Evolutionary conservation across 2,329 filamentous ascomycete genomes (phyloP).

Genomic region (Alternaria rosae): DNA sequence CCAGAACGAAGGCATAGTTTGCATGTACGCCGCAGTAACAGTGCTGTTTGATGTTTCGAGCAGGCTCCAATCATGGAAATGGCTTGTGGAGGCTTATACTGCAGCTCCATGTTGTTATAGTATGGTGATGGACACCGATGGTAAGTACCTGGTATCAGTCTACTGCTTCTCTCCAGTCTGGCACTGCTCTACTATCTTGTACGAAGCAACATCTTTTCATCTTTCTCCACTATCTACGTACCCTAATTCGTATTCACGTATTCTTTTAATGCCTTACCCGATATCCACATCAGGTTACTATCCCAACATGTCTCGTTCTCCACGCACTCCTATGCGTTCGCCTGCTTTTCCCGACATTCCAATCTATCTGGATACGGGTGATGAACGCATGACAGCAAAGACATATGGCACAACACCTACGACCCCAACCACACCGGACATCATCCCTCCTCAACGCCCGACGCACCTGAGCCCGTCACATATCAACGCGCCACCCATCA

Average conservation of each 20-base stretch:
- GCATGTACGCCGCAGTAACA: constrained; percentile 33
- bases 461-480: constrained; percentile 5
- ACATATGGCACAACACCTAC: constrained; percentile 33
- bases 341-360: constrained; percentile 33
- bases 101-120: constrained; percentile 26
- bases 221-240: background rate
- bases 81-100: constrained; percentile 19
- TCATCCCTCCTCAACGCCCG: background rate
- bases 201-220: background rate
- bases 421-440: constrained; percentile 29
- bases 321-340: constrained; percentile 23
- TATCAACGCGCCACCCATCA: background rate
- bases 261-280: constrained; percentile 29
- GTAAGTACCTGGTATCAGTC: constrained; percentile 19
- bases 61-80: constrained; percentile 21
- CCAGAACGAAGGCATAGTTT: constrained; percentile 31
- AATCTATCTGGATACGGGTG: constrained; percentile 32
- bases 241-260: background rate
- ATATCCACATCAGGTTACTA: constrained; percentile 12
- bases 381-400: constrained; percentile 18
- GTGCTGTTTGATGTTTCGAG: constrained; percentile 33
- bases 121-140: constrained; percentile 6
- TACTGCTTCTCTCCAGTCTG: constrained; percentile 15
- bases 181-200: constrained; percentile 2
- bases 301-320: constrained; percentile 10